Conservation (phyloP, 108 stramenopile genomes). For the Nitzschia sp. region DNA sequence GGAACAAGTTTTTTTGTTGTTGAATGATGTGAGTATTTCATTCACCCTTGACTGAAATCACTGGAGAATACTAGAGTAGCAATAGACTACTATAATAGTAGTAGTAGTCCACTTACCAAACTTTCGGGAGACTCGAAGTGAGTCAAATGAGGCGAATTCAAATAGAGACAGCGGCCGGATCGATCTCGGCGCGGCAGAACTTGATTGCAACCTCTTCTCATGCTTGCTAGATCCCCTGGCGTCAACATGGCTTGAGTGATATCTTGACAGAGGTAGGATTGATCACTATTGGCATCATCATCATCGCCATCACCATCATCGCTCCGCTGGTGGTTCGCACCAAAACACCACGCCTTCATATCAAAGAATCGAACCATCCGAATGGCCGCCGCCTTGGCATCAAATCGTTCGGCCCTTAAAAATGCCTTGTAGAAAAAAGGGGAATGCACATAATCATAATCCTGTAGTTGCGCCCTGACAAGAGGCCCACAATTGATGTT, state of each 20-base stretch:
- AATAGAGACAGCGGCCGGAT: neutral
- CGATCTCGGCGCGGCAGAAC: neutral
- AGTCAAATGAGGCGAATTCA: neutral
- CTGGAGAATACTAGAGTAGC: too few relatives aligned
- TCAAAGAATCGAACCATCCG: constrained; percentile 11
- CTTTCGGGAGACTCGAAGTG: neutral
- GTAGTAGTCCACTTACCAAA: neutral
- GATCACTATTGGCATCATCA: too few relatives aligned
- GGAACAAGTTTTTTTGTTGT: neutral
- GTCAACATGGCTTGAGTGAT: neutral
- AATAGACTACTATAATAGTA: too few relatives aligned
- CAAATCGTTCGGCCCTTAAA: neutral
- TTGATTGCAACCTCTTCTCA: neutral
- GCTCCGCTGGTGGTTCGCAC: neutral
- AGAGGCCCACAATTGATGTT: neutral
- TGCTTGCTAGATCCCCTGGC: neutral
- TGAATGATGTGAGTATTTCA: too few relatives aligned
- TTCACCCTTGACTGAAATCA: too few relatives aligned
- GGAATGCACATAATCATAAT: constrained; percentile 3
- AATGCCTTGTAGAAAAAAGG: neutral
- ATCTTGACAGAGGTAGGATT: neutral
- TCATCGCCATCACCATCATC: too few relatives aligned
- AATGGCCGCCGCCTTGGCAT: neutral
- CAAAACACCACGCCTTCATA: neutral
- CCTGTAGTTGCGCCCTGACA: neutral